Evolutionary conservation across 345 rosid genomes (phyloP), one percentile per base, ranked within the genome.

Genomic region (Sonneratia alba): DNA sequence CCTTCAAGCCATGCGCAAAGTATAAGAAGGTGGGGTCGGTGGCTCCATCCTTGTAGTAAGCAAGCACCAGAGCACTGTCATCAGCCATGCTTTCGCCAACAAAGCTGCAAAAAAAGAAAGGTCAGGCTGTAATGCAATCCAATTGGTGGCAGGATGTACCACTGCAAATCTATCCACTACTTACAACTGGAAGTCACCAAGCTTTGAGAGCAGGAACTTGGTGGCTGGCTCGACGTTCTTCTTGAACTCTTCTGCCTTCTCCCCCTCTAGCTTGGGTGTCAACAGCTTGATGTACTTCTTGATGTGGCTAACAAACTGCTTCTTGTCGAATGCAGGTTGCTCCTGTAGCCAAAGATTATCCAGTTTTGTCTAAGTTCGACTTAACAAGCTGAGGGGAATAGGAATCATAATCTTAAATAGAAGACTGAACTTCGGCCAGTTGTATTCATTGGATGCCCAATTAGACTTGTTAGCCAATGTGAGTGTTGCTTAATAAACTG

Each of bases 11-110:
- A 77, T 83, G 81, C 4, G 86, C 85, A 61, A 96, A 86, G 82
- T 96, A 96, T 85, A 96, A 80, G 85, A 96, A 96, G 47, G 99
- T 96, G 3, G 99, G 98, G 77, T 96, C 96, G 0, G 87, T 51
- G 3, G 96, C 92, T 78, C 97, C 98, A 0, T 92, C 99, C 82
- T 87, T 96, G 91, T 96, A 96, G 87, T 92, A 89, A 57, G 99
- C 99, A 72, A 96, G 82, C 55, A 96, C 99, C 87, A 92, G 10
- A 59, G 56, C 0, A 34, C 78, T 71, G 71, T 96, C 98, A 75
- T 92, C 97, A 2, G 75, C 77, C 98, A 92, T 90, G 77, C 96
- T 87, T 85, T 96, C 99, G 7, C 99, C 99, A 32, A 96, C 91
- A 67, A 96, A 96, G 81, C 99, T 95, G 87, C 72, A 70, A 40